Conservation (phyloP, 371 early-diverging fungal species). For the Polyrhizophydium stewartii region DNA sequence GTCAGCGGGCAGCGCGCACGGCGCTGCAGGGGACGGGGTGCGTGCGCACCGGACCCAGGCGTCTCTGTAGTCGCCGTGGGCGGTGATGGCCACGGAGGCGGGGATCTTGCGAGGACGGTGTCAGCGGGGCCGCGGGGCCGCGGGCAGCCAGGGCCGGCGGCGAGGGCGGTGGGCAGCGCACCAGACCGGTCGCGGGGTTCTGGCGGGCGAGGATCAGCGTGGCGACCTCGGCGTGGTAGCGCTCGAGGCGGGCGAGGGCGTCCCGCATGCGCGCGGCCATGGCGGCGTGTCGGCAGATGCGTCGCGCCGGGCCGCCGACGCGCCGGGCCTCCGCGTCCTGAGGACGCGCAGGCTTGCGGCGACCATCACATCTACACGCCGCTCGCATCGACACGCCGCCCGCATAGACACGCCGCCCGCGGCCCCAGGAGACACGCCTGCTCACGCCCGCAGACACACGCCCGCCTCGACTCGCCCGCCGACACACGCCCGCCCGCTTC, state of each 20-base stretch:
- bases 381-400: no score
- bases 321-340: no score
- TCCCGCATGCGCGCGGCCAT: background rate
- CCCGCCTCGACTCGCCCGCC: background rate
- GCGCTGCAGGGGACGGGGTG: background rate
- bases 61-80: conserved; percentile 79
- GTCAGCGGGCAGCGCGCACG: background rate
- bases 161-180: no score
- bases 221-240: conserved; percentile 69
- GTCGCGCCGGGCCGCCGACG: no score
- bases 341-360: no score
- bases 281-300: background rate
- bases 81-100: conserved; percentile 82
- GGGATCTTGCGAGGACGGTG: conserved; percentile 54
- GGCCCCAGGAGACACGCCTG: no score
- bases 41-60: conserved; percentile 87
- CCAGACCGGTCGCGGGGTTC: conserved; percentile 75
- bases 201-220: conserved; percentile 74
- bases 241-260: conserved; percentile 46
- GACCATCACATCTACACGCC: no score
- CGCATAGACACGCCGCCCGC: no score
- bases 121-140: background rate
- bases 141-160: background rate
- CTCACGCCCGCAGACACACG: background rate
- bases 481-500: background rate